Evolutionary conservation across 202 grass and related monocot genomes (phyloP).

Genomic region (Zizania palustris): DNA sequence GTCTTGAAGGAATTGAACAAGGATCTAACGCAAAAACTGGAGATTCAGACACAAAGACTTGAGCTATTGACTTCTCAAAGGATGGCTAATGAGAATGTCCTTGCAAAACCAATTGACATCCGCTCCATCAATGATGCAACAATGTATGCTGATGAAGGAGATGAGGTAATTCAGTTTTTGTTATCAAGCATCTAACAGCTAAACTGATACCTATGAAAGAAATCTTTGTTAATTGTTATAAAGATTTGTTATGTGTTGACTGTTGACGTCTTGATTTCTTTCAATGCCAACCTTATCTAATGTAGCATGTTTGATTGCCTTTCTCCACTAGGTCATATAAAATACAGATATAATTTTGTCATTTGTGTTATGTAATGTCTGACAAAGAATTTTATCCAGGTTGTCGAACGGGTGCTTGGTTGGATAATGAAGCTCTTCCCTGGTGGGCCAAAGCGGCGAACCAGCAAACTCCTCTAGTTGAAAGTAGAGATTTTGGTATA

Average conservation of each 20-base stretch:
- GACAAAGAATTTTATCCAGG: constrained; percentile 49
- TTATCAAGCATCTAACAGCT: not conserved
- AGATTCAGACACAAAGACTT: constrained; percentile 87
- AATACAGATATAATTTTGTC: not conserved
- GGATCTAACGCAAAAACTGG: constrained; percentile 90
- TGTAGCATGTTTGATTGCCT: constrained; percentile 17
- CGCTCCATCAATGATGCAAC: constrained; percentile 69
- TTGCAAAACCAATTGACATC: constrained; percentile 60
- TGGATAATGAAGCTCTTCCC: constrained; percentile 99
- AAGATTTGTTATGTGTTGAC: not conserved
- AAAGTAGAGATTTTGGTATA: constrained; percentile 52
- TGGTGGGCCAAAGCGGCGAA: constrained; percentile 82
- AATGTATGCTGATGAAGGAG: constrained; percentile 96
- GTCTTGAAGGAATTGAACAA: constrained; percentile 77
- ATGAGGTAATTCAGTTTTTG: constrained; percentile 65
- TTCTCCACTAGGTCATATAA: not conserved
- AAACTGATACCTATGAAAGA: not conserved
- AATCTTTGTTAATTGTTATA: not conserved
- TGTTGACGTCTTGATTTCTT: not conserved
- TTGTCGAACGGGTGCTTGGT: constrained; percentile 87
- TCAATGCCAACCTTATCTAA: not conserved
- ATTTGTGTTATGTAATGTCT: not conserved
- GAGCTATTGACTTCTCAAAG: constrained; percentile 76
- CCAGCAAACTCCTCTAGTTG: constrained; percentile 87
- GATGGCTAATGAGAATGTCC: constrained; percentile 69